Base-by-base conservation (phyloP, 192 early-diverging fungal species). In the Coemansia sp. region DNA sequence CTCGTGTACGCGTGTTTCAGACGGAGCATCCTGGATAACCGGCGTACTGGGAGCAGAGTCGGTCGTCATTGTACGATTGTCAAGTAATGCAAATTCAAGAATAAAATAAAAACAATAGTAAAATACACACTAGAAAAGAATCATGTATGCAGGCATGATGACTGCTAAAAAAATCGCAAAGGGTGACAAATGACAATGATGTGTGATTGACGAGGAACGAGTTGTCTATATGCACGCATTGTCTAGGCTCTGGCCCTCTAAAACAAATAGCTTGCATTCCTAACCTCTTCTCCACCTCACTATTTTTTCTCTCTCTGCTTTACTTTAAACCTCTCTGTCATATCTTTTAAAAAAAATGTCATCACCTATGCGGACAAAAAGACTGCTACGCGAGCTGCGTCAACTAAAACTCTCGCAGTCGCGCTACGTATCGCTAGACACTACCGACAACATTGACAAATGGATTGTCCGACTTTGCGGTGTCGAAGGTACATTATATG, bases 401-500 rank as follows among this genome's bases (percentile, higher is more conserved):
- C 72, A 75, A 67, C 65, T 83, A 13, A 83, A 83, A 47, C 65
- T 66, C 31, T 33, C 63, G 20, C 46, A 52, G 12, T 74, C 69
- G 11, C 29, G 46, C 36, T 24, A 75, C 46, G 66, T 75, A 31
- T 34, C 61, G 15, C 64, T 83, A n/a, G 67, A 78, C 3, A 36
- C 72, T 2, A 65, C 70, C n/a, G 79, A 85, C 50, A 78, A 70
- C 36, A 68, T 85, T 11, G 78, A 78, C 64, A 91, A 87, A 57
- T 94, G 93, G 93, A 78, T 81, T 9, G 62, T 94, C 24, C 40
- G 76, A 20, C 74, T 94, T 38, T 75, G 71, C 15, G 92, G 92
- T 2, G 89, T 89, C 12, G 80, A 86, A 40, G 86, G 76, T 60
- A 94, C 92, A 3, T 63, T 94, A 16, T 94, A 94, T 57, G 79